Percentiles rank a stretch among this genome's conserved stretches.
Evolutionary conservation across 768 basidiomycete genomes (phyloP).

Genomic region (Tubosaeta brunneosetosa): DNA sequence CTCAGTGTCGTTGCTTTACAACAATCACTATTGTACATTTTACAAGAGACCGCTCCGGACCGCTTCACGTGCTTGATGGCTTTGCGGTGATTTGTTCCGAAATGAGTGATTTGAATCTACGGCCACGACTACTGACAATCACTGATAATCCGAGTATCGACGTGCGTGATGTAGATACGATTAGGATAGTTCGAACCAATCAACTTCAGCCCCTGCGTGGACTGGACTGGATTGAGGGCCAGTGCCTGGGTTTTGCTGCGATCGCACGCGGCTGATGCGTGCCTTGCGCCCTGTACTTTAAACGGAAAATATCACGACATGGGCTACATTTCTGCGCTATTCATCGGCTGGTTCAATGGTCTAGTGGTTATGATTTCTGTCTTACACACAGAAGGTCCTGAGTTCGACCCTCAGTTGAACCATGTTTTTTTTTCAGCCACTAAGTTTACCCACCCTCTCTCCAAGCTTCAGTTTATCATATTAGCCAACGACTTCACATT

Average conservation of each 20-base stretch:
- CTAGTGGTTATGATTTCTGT: constrained; percentile 59
- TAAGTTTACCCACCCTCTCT: too few species aligned
- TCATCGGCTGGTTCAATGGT: constrained; percentile 43
- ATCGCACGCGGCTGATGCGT: too few species aligned
- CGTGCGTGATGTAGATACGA: neutral
- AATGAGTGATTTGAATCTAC: neutral
- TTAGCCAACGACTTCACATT: neutral
- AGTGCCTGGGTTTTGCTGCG: too few species aligned
- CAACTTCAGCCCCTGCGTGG: neutral
- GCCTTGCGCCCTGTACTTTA: neutral
- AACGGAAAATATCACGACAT: neutral
- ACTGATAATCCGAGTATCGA: neutral
- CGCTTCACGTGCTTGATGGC: constrained; percentile 16
- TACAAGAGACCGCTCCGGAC: neutral
- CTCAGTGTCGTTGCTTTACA: constrained; percentile 1
- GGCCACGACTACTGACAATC: neutral
- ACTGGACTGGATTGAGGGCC: too few species aligned
- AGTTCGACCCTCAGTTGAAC: constrained; percentile 42
- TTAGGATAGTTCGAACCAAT: neutral
- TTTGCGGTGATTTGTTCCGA: neutral
- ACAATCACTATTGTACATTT: constrained; percentile 3
- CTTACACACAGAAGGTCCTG: constrained; percentile 41
- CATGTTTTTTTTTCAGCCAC: constrained; percentile 40
- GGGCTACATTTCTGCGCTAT: fast-evolving
- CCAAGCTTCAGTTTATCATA: neutral